These are phyloP conservation scores for Clonostachys solani DNA, from an alignment of 2,329 filamentous ascomycete species.

Conservation along the genomic window DNA sequence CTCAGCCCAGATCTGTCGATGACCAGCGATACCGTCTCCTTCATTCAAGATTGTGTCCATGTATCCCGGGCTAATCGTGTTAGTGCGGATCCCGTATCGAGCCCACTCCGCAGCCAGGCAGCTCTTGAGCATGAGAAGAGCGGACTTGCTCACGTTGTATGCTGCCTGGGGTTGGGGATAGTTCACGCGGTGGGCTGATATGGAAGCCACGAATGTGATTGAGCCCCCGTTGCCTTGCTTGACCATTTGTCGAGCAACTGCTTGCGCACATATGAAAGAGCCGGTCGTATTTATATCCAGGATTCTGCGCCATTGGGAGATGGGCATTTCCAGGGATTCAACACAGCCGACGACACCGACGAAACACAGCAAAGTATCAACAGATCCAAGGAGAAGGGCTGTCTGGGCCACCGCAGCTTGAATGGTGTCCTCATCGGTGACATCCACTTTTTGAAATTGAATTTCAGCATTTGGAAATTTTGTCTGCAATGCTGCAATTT, in stretches of 20 bases:
- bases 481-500: slow-evolving; percentile 3
- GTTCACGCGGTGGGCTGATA: slow-evolving; percentile 66
- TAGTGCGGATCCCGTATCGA: slow-evolving; percentile 64
- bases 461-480: slow-evolving; percentile 12
- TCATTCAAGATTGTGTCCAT: slow-evolving; percentile 75
- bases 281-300: slow-evolving; percentile 72
- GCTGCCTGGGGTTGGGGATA: slow-evolving; percentile 68
- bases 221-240: slow-evolving; percentile 45
- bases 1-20: slow-evolving; percentile 49
- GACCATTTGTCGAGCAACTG: slow-evolving; percentile 51
- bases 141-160: slow-evolving; percentile 72
- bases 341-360: slow-evolving; percentile 64
- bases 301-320: slow-evolving; percentile 56
- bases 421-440: slow-evolving; percentile 10
- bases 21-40: slow-evolving; percentile 50
- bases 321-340: slow-evolving; percentile 54
- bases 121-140: slow-evolving; percentile 57
- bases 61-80: slow-evolving; percentile 70
- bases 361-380: slow-evolving; percentile 15
- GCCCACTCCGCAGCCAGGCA: slow-evolving; percentile 72
- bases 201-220: slow-evolving; percentile 64
- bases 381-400: slow-evolving; percentile 6
- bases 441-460: slow-evolving; percentile 7
- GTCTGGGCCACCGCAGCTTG: slow-evolving; percentile 5
- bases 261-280: slow-evolving; percentile 66